Conservation (phyloP, 2,329 filamentous ascomycete genomes). For the Nemania sp. region DNA sequence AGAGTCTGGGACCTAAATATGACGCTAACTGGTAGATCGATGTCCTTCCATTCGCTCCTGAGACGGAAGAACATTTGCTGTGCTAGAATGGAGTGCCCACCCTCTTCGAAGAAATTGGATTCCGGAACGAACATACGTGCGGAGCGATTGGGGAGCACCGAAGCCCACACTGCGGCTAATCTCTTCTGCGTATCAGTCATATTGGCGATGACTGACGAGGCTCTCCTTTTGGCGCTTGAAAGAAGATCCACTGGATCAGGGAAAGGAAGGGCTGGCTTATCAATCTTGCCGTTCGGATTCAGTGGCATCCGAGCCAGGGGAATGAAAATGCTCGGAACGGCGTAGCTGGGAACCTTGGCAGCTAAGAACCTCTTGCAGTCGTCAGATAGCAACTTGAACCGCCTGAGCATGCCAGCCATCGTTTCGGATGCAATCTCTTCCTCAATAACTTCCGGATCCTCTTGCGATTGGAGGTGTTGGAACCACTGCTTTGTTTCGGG, state of each 20-base stretch:
- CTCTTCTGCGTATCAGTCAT: neutral
- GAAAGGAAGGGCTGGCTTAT: conserved; percentile 78
- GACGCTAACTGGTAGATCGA: too few relatives aligned
- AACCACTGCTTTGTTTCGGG: conserved; percentile 72
- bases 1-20: conserved; percentile 55
- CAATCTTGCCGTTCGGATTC: conserved; percentile 87
- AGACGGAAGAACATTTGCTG: conserved; percentile 79
- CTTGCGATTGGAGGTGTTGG: conserved; percentile 51
- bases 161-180: neutral
- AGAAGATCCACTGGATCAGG: conserved; percentile 71
- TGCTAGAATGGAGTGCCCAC: conserved; percentile 79
- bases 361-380: conserved; percentile 48
- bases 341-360: conserved; percentile 47
- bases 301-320: conserved; percentile 52
- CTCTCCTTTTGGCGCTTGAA: conserved; percentile 43
- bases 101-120: conserved; percentile 75
- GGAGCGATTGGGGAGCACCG: neutral
- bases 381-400: too few relatives aligned
- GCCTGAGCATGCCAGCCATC: neutral
- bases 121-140: conserved; percentile 63
- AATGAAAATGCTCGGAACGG: conserved; percentile 51
- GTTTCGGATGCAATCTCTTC: conserved; percentile 47
- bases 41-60: neutral
- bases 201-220: neutral
- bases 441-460: conserved; percentile 59